Evolutionary conservation across 768 basidiomycete genomes (phyloP).

Genomic region (Guyanaporus albipodus): DNA sequence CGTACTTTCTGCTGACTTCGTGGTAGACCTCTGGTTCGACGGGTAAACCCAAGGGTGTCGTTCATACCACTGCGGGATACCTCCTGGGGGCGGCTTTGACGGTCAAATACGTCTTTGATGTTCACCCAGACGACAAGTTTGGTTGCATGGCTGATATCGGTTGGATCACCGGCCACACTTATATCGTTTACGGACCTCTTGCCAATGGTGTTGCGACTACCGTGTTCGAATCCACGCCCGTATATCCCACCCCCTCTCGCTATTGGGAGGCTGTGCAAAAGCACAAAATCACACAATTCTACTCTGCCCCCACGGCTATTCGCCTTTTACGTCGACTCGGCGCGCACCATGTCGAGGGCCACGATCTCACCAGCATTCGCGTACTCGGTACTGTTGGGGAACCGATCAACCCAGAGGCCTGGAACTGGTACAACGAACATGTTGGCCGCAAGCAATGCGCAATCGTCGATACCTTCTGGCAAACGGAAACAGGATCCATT

Average conservation of each 20-base stretch:
- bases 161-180: conserved; percentile 98
- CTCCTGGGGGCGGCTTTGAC: conserved; percentile 88
- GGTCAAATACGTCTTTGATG: conserved; percentile 96
- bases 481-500: conserved; percentile 97
- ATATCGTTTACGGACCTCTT: conserved; percentile 95
- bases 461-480: conserved; percentile 94
- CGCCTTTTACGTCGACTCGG: conserved; percentile 85
- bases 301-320: conserved; percentile 93
- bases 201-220: conserved; percentile 78
- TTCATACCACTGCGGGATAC: conserved; percentile 87
- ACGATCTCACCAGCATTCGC: conserved; percentile 79
- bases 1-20: conserved; percentile 3
- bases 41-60: conserved; percentile 96
- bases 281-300: conserved; percentile 94
- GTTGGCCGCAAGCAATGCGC: conserved; percentile 87
- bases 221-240: conserved; percentile 95
- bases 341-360: conserved; percentile 74
- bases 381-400: conserved; percentile 94
- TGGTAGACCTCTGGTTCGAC: conserved; percentile 87
- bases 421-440: conserved; percentile 98
- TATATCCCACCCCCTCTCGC: conserved; percentile 92
- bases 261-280: conserved; percentile 97
- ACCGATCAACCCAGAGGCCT: conserved; percentile 98
- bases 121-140: conserved; percentile 94
- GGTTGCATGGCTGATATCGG: conserved; percentile 99